Evolutionary conservation across 352 stramenopile species (phyloP).

Genomic region (Peronospora farinosa): DNA sequence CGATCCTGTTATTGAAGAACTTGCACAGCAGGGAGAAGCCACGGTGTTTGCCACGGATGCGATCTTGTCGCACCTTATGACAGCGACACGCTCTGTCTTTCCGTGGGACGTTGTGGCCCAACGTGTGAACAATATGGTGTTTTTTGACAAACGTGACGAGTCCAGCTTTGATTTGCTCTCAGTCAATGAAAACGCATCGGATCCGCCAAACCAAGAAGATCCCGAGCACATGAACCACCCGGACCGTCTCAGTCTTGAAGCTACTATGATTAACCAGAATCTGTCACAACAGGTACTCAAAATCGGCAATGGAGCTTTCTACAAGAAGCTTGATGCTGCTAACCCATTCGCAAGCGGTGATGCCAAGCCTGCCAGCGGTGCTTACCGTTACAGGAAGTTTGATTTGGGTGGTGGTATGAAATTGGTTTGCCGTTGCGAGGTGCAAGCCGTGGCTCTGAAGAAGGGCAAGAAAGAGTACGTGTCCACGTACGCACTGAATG

Average conservation of each 20-base stretch:
- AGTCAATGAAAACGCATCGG: slow-evolving; percentile 93
- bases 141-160: slow-evolving; percentile 96
- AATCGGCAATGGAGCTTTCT: slow-evolving; percentile 28
- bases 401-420: slow-evolving; percentile 84
- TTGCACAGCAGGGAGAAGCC: slow-evolving; percentile 85
- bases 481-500: slow-evolving; percentile 94
- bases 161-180: slow-evolving; percentile 92
- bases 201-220: slow-evolving; percentile 82
- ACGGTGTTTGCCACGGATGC: slow-evolving; percentile 97
- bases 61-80: slow-evolving; percentile 96
- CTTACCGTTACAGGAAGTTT: slow-evolving; percentile 97
- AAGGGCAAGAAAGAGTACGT: slow-evolving; percentile 89
- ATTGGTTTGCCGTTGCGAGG: slow-evolving; percentile 91
- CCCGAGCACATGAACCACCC: slow-evolving; percentile 93
- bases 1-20: slow-evolving; percentile 93
- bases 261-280: slow-evolving; percentile 98
- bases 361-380: slow-evolving; percentile 88
- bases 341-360: slow-evolving; percentile 94
- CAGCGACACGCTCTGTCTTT: slow-evolving; percentile 92
- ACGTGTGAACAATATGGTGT: slow-evolving; percentile 91
- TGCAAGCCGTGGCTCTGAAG: slow-evolving; percentile 89
- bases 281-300: slow-evolving; percentile 96
- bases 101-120: slow-evolving; percentile 96
- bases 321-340: slow-evolving; percentile 61
- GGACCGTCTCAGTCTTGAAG: slow-evolving; percentile 92